Base-by-base conservation (phyloP, 352 stramenopile genomes). In the Pythium myriotylum region DNA sequence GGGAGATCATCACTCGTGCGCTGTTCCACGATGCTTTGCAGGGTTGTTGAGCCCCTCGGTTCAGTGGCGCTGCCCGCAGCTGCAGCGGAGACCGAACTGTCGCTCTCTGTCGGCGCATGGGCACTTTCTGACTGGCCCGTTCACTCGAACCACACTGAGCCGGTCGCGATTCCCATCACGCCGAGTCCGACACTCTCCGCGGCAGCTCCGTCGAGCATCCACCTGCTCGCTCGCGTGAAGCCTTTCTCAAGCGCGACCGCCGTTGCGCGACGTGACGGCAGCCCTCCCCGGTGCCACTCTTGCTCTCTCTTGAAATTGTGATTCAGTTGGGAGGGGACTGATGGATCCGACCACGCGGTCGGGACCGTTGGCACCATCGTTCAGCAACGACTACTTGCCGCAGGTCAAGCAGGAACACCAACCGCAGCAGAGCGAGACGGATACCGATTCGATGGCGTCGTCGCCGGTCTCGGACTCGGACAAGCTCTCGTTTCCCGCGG, bases 401-500 rank as follows among this genome's bases (percentile, higher is more conserved):
- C 35, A 16, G 6, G 17, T 43, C 47, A 55, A 59, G 24, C 53
- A 43, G 9, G 53, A 58, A 19, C 45, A 40, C 16, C 43, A 41
- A 10, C 32, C 10, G 4, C 45, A 19, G 5, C 24, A 20, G 24
- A 14, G 40, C 7, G 42, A 59, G 24, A 57, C 45, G 13, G 59
- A 55, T 17, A 55, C 29, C 16, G 49, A 58, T n/a, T 59, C 59
- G 23, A 60, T 49, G 26, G 19, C 50, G 23, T 39, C 59, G 32
- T 67, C 51, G 17, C 50, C 51, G 12, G 9, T 50, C n/a, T 55
- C 59, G 27, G 29, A 61, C 33, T 22, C 22, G 17, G 42, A 58
- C 29, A 54, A 53, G n/a, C 41, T 65, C 9, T 53, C 49, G 39
- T 50, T 67, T 33, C 17, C 51, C 20, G 43, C 59, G 41, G 42